phyloP scores from a whole-genome alignment of 1,284 basidiomycete species.

The Pseudozyma hubeiensis region DNA sequence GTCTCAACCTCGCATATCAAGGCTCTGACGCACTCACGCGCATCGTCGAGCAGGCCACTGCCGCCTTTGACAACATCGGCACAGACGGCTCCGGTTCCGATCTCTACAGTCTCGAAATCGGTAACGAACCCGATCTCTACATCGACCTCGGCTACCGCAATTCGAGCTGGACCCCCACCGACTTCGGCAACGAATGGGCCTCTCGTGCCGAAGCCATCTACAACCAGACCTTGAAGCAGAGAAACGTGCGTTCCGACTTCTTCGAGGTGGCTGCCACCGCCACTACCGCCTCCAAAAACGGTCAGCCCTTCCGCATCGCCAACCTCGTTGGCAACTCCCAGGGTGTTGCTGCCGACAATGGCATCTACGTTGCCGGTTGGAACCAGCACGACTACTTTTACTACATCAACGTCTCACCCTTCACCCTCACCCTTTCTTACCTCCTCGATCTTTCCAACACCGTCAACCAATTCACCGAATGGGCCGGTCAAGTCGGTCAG shows the following conservation, averaged over 20 bases:
- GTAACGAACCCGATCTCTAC: slow-evolving; percentile 61
- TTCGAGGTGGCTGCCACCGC: slow-evolving; percentile 60
- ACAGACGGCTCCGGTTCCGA: slow-evolving; percentile 25
- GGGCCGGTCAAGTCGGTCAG: slow-evolving; percentile 47
- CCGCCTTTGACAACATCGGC: slow-evolving; percentile 36
- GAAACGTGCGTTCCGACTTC: slow-evolving; percentile 43
- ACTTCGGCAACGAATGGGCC: slow-evolving; percentile 53
- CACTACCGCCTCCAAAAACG: slow-evolving; percentile 54
- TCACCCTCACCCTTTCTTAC: slow-evolving; percentile 31
- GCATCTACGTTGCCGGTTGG: slow-evolving; percentile 61
- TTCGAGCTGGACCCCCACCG: slow-evolving; percentile 24
- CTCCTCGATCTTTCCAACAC: slow-evolving; percentile 54
- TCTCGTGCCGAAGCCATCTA: slow-evolving; percentile 42
- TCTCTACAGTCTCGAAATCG: slow-evolving; percentile 57
- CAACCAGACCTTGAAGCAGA: slow-evolving; percentile 36
- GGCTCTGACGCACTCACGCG: slow-evolving; percentile 39
- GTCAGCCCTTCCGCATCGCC: slow-evolving; percentile 51
- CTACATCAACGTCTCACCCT: slow-evolving; percentile 50
- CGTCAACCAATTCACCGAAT: slow-evolving; percentile 47
- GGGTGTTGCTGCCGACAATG: slow-evolving; percentile 53
- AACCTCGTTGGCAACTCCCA: slow-evolving; percentile 50
- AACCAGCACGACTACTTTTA: slow-evolving; percentile 64
- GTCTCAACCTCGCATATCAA: slow-evolving; percentile 53
- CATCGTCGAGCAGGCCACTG: slow-evolving; percentile 41
- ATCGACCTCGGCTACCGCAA: slow-evolving; percentile 46